A percentile compares a stretch with the other conserved stretches of the same genome.
These are phyloP conservation scores for Porphyrellus sp. DNA, from an alignment of 1,284 basidiomycete species.

Conservation along the genomic window DNA sequence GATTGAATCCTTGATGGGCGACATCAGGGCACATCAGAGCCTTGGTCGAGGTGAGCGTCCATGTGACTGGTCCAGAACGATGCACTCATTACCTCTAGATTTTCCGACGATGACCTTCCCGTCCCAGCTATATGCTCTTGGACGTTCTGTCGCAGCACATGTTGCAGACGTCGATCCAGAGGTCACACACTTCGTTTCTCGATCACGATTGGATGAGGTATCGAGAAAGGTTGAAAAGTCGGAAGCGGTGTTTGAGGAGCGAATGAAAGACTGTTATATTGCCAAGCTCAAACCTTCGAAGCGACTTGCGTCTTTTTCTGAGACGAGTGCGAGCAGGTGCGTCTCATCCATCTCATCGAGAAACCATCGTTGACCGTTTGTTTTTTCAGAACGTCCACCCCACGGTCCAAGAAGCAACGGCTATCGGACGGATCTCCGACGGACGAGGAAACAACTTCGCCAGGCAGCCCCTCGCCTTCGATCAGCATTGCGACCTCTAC, in stretches of 20 bases:
- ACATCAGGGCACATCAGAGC: constrained; percentile 49
- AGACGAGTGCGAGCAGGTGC: constrained; percentile 26
- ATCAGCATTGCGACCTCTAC: constrained; percentile 39
- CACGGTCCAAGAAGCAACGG: constrained; percentile 42
- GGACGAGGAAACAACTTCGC: constrained; percentile 24
- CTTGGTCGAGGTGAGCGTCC: constrained; percentile 47
- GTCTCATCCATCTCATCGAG: background rate
- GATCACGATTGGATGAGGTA: constrained; percentile 20
- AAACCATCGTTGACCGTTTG: background rate
- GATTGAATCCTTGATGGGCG: constrained; percentile 39
- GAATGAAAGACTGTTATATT: constrained; percentile 38
- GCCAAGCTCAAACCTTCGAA: constrained; percentile 40
- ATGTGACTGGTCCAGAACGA: background rate
- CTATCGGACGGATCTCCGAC: constrained; percentile 35
- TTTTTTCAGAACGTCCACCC: constrained; percentile 24
- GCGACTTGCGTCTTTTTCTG: constrained; percentile 30
- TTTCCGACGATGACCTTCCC: constrained; percentile 54
- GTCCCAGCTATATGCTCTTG: constrained; percentile 46
- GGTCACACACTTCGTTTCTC: constrained; percentile 25
- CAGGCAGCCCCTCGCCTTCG: constrained; percentile 34
- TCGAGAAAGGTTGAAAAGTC: constrained; percentile 21
- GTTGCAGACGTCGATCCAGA: constrained; percentile 25
- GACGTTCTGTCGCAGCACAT: constrained; percentile 38
- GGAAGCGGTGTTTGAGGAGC: constrained; percentile 33
- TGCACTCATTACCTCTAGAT: constrained; percentile 36